Conservation (phyloP, 208 protist genomes). For the Kentomonas sorsogonicus region DNA sequence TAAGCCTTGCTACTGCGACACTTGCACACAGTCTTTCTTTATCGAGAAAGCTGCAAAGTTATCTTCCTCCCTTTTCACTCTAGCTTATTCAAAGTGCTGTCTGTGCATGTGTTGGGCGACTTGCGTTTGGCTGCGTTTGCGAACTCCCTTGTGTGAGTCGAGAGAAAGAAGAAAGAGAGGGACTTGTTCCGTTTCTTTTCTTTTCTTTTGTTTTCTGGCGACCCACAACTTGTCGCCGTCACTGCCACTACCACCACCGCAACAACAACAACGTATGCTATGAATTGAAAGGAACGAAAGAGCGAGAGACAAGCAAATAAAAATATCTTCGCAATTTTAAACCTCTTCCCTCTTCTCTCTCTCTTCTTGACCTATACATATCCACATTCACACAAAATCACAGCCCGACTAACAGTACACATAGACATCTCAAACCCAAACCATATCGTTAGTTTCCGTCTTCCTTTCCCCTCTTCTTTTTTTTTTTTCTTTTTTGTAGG, state of each 20-base stretch:
- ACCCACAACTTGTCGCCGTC: too few relatives aligned
- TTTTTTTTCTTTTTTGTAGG: slow-evolving; percentile 9
- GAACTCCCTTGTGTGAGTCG: not conserved
- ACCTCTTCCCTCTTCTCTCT: slow-evolving; percentile 1
- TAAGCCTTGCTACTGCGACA: too few relatives aligned
- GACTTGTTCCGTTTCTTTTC: slow-evolving; percentile 2
- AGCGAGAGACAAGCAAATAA: too few relatives aligned
- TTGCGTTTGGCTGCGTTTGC: too few relatives aligned
- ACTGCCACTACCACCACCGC: not conserved
- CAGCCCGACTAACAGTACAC: too few relatives aligned
- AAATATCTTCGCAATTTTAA: slow-evolving; percentile 3
- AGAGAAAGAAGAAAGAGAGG: too few relatives aligned
- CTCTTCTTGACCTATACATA: not conserved
- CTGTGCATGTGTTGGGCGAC: too few relatives aligned
- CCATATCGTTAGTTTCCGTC: slow-evolving; percentile 2
- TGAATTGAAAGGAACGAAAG: slow-evolving; percentile 1
- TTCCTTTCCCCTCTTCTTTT: not conserved
- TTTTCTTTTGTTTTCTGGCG: slow-evolving; percentile 13
- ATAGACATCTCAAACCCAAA: not conserved
- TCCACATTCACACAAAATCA: not conserved
- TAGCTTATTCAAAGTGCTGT: too few relatives aligned
- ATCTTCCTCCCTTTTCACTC: too few relatives aligned
- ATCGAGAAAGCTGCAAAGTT: too few relatives aligned
- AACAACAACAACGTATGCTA: slow-evolving; percentile 7
- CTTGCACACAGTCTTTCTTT: too few relatives aligned